Evolutionary conservation across 2,329 filamentous ascomycete species (phyloP), one percentile per base, ranked within the genome.

Genomic region (Epichloe coenophiala): DNA sequence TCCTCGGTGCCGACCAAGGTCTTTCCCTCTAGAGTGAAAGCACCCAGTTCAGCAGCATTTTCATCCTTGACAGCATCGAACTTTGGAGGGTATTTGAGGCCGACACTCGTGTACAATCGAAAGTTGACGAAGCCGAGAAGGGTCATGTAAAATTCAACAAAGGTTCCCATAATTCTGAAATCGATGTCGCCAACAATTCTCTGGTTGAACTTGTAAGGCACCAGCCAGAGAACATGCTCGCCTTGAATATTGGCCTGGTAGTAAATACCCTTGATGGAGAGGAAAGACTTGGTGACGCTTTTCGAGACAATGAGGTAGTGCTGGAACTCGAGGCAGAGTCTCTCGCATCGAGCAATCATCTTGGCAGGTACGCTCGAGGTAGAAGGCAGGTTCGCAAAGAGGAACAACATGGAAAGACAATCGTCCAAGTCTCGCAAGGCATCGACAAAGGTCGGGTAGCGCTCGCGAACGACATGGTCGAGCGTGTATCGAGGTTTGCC

Each of bases 261-360:
- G 74, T 98, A 98, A 62, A 98, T 97, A 55, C 93, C 93, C 76
- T 98, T 98, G 71, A 98, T 97, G 2, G 89, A 95, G 57, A 98
- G 72, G 73, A 98, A 98, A 0, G 90, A 95, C 73, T 96, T 97
- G 63, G 88, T 86, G 59, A 98, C 73, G 60, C 87, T 89, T 70
- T 95, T 82, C 41, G 91, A 94, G 45, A 84, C 80, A 64, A 98
- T 98, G 55, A 98, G 77, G 69, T 95, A 98, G 74, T 97, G 93
- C 71, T 97, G 86, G 68, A 98, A 98, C 71, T 98, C 93, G 67
- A 91, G 83, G 61, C 85, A 91, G 50, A 98, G 73, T 50, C 88
- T 83, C 72, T 97, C 90, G 74, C 93, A 98, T 57, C 89, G 84
- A 49, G 89, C 86, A 66, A 98, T 90, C 69, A 94, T 95, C 77